Percentiles rank a stretch among this genome's conserved stretches.
Conservation (phyloP, 257 asterid genomes). For the Sherardia arvensis region DNA sequence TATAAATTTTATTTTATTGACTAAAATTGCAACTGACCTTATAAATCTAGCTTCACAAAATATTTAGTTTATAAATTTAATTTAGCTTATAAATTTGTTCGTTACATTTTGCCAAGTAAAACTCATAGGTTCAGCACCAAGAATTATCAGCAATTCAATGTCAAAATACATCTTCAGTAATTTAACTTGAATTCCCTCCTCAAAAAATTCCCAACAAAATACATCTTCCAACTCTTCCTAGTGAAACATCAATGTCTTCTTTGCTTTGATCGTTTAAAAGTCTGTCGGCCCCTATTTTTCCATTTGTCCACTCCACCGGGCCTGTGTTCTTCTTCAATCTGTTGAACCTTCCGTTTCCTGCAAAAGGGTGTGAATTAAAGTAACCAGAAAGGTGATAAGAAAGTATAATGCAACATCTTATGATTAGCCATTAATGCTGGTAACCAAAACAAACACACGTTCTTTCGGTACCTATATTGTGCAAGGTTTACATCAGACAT, state of each 20-base stretch:
- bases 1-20: too few relatives aligned
- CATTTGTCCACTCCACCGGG: neutral
- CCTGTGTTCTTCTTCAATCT: neutral
- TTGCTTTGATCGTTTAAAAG: neutral
- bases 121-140: neutral
- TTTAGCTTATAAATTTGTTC: too few relatives aligned
- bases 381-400: neutral
- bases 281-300: neutral
- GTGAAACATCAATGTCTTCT: neutral
- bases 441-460: neutral
- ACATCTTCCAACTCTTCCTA: neutral
- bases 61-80: too few relatives aligned
- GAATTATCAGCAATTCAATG: neutral
- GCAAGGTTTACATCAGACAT: constrained; percentile 50
- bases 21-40: too few relatives aligned
- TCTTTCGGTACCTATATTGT: neutral
- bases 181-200: neutral
- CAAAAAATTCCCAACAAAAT: neutral
- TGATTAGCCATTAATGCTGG: neutral
- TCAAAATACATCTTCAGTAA: neutral
- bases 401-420: neutral
- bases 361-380: neutral
- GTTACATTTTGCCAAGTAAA: neutral
- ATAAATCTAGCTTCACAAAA: too few relatives aligned
- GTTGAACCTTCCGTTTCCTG: neutral